Evolutionary conservation across 2,329 filamentous ascomycete genomes (phyloP).

Genomic region (Claviceps digitariae): DNA sequence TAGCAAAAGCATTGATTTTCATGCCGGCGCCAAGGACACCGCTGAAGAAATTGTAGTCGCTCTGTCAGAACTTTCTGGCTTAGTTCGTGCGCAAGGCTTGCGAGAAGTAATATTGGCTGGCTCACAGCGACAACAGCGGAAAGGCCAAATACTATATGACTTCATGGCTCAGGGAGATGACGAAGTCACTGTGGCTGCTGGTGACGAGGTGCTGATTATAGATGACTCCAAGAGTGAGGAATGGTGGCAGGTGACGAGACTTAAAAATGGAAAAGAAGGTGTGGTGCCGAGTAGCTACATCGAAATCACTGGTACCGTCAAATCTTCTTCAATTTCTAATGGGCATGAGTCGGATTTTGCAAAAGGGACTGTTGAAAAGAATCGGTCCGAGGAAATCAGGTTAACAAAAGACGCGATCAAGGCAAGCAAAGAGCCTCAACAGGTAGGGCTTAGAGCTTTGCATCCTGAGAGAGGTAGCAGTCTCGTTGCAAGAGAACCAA

Average conservation of each 20-base stretch:
- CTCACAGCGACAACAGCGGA: constrained; percentile 56
- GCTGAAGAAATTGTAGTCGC: constrained; percentile 84
- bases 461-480: constrained; percentile 71
- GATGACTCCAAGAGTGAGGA: constrained; percentile 90
- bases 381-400: constrained; percentile 66
- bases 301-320: constrained; percentile 61
- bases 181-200: constrained; percentile 81
- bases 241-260: constrained; percentile 89
- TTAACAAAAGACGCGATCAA: constrained; percentile 68
- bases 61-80: constrained; percentile 79
- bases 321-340: constrained; percentile 30
- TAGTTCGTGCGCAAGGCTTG: constrained; percentile 67
- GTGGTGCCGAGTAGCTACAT: constrained; percentile 96
- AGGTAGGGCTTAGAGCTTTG: constrained; percentile 64
- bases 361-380: constrained; percentile 61
- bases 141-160: constrained; percentile 79
- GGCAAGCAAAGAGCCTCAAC: constrained; percentile 40
- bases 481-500: constrained; percentile 51
- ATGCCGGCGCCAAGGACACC: constrained; percentile 93
- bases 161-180: constrained; percentile 95
- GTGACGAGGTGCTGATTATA: constrained; percentile 80
- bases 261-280: constrained; percentile 88
- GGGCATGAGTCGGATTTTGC: constrained; percentile 33
- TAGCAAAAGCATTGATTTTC: constrained; percentile 91
- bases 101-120: constrained; percentile 77